Evolutionary conservation across 495 filamentous ascomycete species (phyloP), one percentile per base, ranked within the genome.

Genomic region (Lepraria neglecta): DNA sequence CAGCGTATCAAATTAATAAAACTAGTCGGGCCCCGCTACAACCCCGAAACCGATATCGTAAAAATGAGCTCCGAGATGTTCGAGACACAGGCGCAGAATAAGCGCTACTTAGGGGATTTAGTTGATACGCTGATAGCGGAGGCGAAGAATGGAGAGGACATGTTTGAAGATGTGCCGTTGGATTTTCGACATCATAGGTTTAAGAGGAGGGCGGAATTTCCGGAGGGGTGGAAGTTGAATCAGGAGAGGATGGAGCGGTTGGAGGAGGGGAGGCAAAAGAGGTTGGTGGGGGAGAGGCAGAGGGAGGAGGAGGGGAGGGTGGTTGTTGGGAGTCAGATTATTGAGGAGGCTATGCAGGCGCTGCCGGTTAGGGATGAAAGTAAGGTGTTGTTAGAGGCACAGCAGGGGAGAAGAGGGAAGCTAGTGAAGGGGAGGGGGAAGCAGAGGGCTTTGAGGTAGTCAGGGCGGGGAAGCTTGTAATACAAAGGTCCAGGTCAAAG

Each of bases 1-100:
- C 90, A 97, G 70, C 80, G 82, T 60, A 70, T 79, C 68, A 97
- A 96, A 69, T 77, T 98, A 65, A 85, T 88, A 70, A 97, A 97
- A 77, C 77, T 98, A 28, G 84, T 82, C 31, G 95, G 94, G 4
- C 70, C 83, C n/a, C 85, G 94, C 64, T 97, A 91, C 80, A 94
- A 99, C 75, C 92, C 91, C 3, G 78, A 86, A 57, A 94, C 81
- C 60, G 86, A 90, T 64, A 80, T 90, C 65, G 81, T 95, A 51
- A 89, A 87, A 74, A 96, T 99, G 82, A 89, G 87, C 67, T 90
- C 89, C 75, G 94, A 97, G 74, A 84, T 86, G 72, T 96, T 90
- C 69, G 80, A 86, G 70, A 86, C 89, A 42, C 85, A 87, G 65
- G 91, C 91, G 14, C 92, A 97, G 76, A 99, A 99, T 76, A 99